phyloP scores from a whole-genome alignment of 2,329 filamentous ascomycete species.

The Drechslera avenae region DNA sequence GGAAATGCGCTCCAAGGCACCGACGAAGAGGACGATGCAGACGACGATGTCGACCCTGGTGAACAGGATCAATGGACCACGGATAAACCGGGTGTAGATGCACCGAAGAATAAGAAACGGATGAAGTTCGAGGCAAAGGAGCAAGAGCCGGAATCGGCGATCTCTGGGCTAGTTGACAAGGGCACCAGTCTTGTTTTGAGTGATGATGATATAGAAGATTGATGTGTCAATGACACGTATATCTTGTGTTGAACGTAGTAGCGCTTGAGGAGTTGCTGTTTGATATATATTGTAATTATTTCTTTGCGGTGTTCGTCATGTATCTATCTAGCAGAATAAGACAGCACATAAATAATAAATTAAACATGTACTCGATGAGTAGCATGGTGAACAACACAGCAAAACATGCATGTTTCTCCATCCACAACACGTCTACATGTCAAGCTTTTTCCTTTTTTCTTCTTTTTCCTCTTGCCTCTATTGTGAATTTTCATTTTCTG shows the following conservation, averaged over 20 bases:
- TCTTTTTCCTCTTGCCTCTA: no score
- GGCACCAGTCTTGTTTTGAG: conserved; percentile 49
- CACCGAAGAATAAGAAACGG: conserved; percentile 28
- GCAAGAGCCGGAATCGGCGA: conserved; percentile 28
- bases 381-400: no score
- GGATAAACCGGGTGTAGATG: conserved; percentile 44
- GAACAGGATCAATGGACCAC: conserved; percentile 52
- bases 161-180: conserved; percentile 29
- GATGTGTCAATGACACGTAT: background rate
- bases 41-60: conserved; percentile 32
- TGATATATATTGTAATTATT: no score
- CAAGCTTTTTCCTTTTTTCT: no score
- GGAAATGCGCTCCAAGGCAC: conserved; percentile 13
- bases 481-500: no score
- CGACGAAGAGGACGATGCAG: conserved; percentile 43
- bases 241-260: background rate
- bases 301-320: background rate
- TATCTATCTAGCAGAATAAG: background rate
- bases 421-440: no score
- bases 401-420: no score
- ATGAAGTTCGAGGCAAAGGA: conserved; percentile 29
- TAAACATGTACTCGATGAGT: no score
- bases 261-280: background rate
- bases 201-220: conserved; percentile 57
- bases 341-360: no score